These are phyloP conservation scores for Begonia loranthoides DNA, from an alignment of 306 rosid species.

Conservation along the genomic window DNA sequence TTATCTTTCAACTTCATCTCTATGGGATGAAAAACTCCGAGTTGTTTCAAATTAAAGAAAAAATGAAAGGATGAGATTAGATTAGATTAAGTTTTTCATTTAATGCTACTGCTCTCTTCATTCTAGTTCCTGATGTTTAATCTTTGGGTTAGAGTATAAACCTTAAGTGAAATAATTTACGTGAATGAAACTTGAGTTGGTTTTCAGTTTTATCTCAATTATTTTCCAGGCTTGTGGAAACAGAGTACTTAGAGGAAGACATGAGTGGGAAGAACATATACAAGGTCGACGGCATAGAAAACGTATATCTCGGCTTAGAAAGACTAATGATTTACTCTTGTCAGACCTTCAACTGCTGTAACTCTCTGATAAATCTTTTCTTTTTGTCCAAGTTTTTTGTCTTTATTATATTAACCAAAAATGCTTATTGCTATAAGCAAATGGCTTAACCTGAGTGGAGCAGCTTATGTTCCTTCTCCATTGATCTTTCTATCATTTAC, in stretches of 20 bases:
- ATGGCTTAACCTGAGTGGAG: no score
- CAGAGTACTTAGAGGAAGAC: conserved; percentile 64
- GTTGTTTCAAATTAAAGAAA: no score
- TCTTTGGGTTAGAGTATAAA: neutral
- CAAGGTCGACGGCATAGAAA: conserved; percentile 71
- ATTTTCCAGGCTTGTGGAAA: conserved; percentile 67
- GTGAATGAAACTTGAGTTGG: no score
- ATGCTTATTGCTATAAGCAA: no score
- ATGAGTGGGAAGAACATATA: conserved; percentile 88
- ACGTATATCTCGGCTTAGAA: conserved; percentile 49
- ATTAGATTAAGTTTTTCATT: no score
- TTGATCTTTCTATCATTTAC: no score
- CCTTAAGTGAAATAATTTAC: no score
- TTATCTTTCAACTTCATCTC: neutral
- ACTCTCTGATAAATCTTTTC: neutral
- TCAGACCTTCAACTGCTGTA: conserved; percentile 16
- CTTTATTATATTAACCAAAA: no score
- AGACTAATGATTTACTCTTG: conserved; percentile 15
- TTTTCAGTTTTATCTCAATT: neutral
- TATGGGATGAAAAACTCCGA: neutral
- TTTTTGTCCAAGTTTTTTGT: no score
- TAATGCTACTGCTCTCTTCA: neutral
- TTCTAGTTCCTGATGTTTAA: neutral
- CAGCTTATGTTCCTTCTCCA: no score
- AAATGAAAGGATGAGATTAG: no score